A percentile compares a stretch with the other conserved stretches of the same genome.
Evolutionary conservation across 225 moss, liverwort and hornwort genomes (phyloP).

Genomic region (Antitrichia curtipendula): DNA sequence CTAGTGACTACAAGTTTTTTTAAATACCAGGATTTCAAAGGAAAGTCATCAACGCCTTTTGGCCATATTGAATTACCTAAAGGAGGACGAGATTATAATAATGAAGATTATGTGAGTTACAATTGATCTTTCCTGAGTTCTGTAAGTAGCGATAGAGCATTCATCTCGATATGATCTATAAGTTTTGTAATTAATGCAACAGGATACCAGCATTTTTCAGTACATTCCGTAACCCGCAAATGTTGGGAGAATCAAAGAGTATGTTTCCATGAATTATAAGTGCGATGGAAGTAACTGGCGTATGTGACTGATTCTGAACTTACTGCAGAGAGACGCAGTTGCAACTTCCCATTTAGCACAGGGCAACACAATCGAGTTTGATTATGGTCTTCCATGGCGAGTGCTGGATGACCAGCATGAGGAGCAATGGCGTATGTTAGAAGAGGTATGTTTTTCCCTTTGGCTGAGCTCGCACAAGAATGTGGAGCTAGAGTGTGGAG

Average conservation of each 20-base stretch:
- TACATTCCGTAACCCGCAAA: background rate
- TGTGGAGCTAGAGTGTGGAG: background rate
- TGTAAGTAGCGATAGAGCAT: background rate
- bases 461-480: background rate
- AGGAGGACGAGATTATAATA: background rate
- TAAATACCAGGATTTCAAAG: background rate
- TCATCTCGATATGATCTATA: background rate
- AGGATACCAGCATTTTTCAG: background rate
- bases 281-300: background rate
- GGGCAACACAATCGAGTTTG: slow-evolving; percentile 53
- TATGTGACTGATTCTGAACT: background rate
- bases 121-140: background rate
- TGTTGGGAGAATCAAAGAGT: background rate
- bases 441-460: background rate
- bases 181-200: background rate
- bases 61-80: slow-evolving; percentile 20
- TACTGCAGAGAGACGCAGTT: slow-evolving; percentile 18
- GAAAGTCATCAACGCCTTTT: background rate
- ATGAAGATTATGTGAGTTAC: slow-evolving; percentile 24
- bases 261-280: background rate
- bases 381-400: slow-evolving; percentile 26
- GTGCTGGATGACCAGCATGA: slow-evolving; percentile 30
- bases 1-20: background rate
- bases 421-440: slow-evolving; percentile 24
- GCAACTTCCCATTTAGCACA: slow-evolving; percentile 48